Conservation (phyloP, 2,329 filamentous ascomycete genomes). For the Aspergillus alliaceus region DNA sequence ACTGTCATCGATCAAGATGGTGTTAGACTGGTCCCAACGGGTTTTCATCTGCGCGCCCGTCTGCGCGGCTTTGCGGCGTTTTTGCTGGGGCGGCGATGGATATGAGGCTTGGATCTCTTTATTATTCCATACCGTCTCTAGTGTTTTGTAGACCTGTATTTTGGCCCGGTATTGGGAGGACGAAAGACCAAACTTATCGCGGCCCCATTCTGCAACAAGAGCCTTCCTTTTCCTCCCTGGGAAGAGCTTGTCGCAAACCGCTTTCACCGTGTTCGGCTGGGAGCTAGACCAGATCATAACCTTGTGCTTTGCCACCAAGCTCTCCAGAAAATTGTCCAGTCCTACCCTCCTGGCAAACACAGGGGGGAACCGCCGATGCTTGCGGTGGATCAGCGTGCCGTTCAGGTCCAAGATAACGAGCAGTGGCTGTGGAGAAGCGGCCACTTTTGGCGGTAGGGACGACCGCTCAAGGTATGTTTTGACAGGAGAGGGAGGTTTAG, state of each 20-base stretch:
- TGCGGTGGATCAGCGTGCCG: slow-evolving; percentile 80
- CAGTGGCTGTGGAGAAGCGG: slow-evolving; percentile 58
- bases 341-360: slow-evolving; percentile 67
- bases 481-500: slow-evolving; percentile 57
- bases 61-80: slow-evolving; percentile 2
- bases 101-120: slow-evolving; percentile 45
- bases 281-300: slow-evolving; percentile 94
- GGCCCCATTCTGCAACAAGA: slow-evolving; percentile 73
- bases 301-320: slow-evolving; percentile 71
- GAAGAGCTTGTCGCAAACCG: slow-evolving; percentile 61
- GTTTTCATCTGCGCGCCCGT: slow-evolving; percentile 45
- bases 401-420: slow-evolving; percentile 91
- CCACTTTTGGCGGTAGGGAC: slow-evolving; percentile 41
- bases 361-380: slow-evolving; percentile 50
- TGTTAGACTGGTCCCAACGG: slow-evolving; percentile 79
- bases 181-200: slow-evolving; percentile 72
- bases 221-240: slow-evolving; percentile 50
- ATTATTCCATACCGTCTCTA: slow-evolving; percentile 69
- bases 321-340: slow-evolving; percentile 67
- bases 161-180: slow-evolving; percentile 64
- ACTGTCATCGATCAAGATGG: slow-evolving; percentile 85
- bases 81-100: slow-evolving; percentile 24
- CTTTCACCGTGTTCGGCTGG: slow-evolving; percentile 66
- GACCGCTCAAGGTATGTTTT: slow-evolving; percentile 61
- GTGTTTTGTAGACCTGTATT: slow-evolving; percentile 86